Base-by-base conservation (phyloP, 768 basidiomycete species). In the Phylloporus scabripes region DNA sequence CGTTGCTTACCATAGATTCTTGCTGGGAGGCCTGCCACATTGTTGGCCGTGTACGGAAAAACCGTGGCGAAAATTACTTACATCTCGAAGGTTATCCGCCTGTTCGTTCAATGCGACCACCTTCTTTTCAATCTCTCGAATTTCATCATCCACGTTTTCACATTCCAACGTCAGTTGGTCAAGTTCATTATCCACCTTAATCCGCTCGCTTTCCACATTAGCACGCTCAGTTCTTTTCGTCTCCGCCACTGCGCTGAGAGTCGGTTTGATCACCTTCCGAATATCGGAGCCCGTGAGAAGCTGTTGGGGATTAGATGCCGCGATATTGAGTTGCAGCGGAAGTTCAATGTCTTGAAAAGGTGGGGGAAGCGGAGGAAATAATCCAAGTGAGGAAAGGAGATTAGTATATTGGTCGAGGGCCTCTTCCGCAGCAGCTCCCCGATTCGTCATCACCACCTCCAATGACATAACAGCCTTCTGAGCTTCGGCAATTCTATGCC, bases 401-500 rank as follows among this genome's bases (percentile, higher is more conserved):
- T 82, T 78, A 24, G 79, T 86, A 67, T 97, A 98, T 42, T 79
- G 71, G 59, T 88, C 84, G 4, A 93, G 70, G 9, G 87, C 82
- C 60, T 86, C 83, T 68, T 97, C 93, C 29, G 93, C 82, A 18
- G 81, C 79, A 18, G 86, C 83, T 21, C 80, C 83, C 37, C 87
- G 82, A 60, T 87, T 86, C 2, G 87, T 81, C 50, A 92, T 79
- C 45, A 80, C 78, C 49, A 98, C 86, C 64, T 98, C 95, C 42
- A 92, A 79, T 15, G 81, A 79, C 74, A 89, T 83, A 29, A 87
- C 77, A 12, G 71, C 66, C 60, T 84, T 80, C 50, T 85, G 83
- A 2, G 85, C 81, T 57, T 93, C 86, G 0, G 80, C 67, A 7
- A 90, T 79, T 61, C 86, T 92, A 52, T 79, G 73, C 54, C 81